These are phyloP conservation scores for Saccharomyces hybrid DNA, from an alignment of 1,139 yeast species.

Conservation along the genomic window DNA sequence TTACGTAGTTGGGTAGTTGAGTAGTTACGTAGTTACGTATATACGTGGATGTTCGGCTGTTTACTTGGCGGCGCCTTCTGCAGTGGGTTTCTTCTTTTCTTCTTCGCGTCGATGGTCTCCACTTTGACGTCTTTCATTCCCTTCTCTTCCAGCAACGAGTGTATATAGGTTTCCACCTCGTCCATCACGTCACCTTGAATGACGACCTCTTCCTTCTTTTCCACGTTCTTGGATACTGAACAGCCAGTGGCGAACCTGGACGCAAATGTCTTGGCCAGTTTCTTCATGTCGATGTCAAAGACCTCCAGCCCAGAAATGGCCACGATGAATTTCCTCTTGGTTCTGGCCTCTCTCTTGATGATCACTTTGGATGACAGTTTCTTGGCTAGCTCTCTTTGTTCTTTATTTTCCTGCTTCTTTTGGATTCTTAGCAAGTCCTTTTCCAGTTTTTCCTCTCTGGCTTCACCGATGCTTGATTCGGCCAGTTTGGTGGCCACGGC, in stretches of 20 bases:
- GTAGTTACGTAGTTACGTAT: too few species aligned
- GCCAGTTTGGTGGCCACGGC: constrained; percentile 23
- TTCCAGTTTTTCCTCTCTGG: constrained; percentile 74
- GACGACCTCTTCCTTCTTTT: constrained; percentile 83
- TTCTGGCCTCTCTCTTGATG: constrained; percentile 83
- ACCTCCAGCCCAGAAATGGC: constrained; percentile 85
- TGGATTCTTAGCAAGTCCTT: constrained; percentile 80
- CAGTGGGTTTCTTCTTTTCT: constrained; percentile 56
- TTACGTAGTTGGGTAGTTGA: too few species aligned
- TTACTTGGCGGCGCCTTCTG: constrained; percentile 22
- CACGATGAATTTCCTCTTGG: constrained; percentile 80
- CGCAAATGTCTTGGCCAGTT: constrained; percentile 84
- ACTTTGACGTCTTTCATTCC: constrained; percentile 80
- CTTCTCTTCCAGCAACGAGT: constrained; percentile 65
- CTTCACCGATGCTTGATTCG: constrained; percentile 37
- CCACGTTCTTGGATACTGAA: constrained; percentile 84
- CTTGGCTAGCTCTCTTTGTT: constrained; percentile 75
- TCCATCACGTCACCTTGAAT: constrained; percentile 95
- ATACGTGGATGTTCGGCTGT: too few species aligned
- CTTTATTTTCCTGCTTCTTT: constrained; percentile 81
- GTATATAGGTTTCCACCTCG: constrained; percentile 74
- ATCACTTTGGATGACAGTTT: constrained; percentile 71
- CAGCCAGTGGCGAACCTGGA: constrained; percentile 96
- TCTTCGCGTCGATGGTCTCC: constrained; percentile 76
- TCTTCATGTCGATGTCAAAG: constrained; percentile 82